Percentiles rank a stretch among this genome's conserved stretches.
phyloP scores from a whole-genome alignment of 1,139 yeast genomes.

The Pneumocystis oryctolagi region DNA sequence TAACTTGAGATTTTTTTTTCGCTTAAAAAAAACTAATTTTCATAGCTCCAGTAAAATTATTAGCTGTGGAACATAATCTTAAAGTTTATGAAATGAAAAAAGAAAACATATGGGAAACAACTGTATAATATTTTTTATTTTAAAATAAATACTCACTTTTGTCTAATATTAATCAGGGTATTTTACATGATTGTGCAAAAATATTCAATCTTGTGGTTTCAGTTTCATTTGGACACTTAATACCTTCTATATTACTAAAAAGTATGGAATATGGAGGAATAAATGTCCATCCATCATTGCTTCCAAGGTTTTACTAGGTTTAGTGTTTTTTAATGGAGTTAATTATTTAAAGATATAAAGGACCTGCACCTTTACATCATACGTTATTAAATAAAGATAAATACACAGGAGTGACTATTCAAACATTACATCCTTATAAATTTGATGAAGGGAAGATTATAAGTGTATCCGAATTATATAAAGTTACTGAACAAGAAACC shows the following conservation, averaged over 20 bases:
- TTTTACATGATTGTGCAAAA: neutral
- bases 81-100: neutral
- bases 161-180: constrained; percentile 17
- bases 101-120: neutral
- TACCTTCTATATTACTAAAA: constrained; percentile 45
- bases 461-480: constrained; percentile 34
- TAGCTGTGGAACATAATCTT: neutral
- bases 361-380: constrained; percentile 81
- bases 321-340: neutral
- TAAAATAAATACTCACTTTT: neutral
- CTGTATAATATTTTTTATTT: neutral
- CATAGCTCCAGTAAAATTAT: neutral
- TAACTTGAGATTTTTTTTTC: neutral
- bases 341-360: constrained; percentile 36
- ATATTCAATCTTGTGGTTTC: constrained; percentile 61
- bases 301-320: constrained; percentile 33
- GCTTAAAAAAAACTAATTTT: neutral
- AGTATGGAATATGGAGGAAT: constrained; percentile 49
- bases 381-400: constrained; percentile 52
- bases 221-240: constrained; percentile 73
- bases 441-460: constrained; percentile 71
- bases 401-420: constrained; percentile 72
- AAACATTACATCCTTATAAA: constrained; percentile 71
- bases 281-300: constrained; percentile 82
- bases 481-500: constrained; percentile 9